Evolutionary conservation across 768 basidiomycete species (phyloP).

Genomic region (Naganishia randhawae): DNA sequence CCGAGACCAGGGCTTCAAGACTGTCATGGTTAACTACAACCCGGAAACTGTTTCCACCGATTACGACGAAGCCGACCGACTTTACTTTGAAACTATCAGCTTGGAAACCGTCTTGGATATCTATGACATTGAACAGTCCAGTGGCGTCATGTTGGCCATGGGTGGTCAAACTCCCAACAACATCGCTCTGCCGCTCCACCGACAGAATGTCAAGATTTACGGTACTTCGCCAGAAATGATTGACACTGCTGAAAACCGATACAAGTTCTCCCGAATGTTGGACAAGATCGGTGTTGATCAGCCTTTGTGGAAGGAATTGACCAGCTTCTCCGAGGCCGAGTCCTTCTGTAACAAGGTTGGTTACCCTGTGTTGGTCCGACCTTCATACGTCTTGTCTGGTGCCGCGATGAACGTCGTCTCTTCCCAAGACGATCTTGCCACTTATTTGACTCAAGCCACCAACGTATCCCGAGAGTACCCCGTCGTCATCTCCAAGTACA

Average conservation of each 20-base stretch:
- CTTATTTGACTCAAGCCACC: slow-evolving; percentile 89
- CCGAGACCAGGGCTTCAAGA: slow-evolving; percentile 87
- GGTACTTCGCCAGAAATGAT: slow-evolving; percentile 99
- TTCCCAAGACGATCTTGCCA: slow-evolving; percentile 80
- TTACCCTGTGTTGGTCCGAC: slow-evolving; percentile 92
- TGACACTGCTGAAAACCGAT: slow-evolving; percentile 96
- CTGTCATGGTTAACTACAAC: slow-evolving; percentile 99
- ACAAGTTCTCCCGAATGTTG: slow-evolving; percentile 96
- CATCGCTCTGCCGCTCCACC: slow-evolving; percentile 89
- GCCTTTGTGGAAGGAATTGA: slow-evolving; percentile 93
- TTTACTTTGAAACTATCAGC: slow-evolving; percentile 98
- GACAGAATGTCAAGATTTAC: slow-evolving; percentile 96
- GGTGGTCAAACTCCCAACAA: slow-evolving; percentile 99
- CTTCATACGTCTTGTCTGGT: slow-evolving; percentile 97
- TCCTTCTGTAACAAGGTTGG: slow-evolving; percentile 88
- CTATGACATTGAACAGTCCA: slow-evolving; percentile 82
- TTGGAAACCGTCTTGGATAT: slow-evolving; percentile 95
- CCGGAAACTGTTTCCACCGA: slow-evolving; percentile 99
- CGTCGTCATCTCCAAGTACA: slow-evolving; percentile 98
- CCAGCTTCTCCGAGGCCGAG: slow-evolving; percentile 80
- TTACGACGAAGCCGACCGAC: slow-evolving; percentile 95
- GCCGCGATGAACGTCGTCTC: slow-evolving; percentile 99
- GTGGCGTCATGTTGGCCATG: slow-evolving; percentile 94
- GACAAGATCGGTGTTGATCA: slow-evolving; percentile 99
- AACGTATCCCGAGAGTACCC: slow-evolving; percentile 95